These are phyloP conservation scores for Neodidymelliopsis sp. DNA, from an alignment of 2,329 filamentous ascomycete genomes.

Conservation along the genomic window DNA sequence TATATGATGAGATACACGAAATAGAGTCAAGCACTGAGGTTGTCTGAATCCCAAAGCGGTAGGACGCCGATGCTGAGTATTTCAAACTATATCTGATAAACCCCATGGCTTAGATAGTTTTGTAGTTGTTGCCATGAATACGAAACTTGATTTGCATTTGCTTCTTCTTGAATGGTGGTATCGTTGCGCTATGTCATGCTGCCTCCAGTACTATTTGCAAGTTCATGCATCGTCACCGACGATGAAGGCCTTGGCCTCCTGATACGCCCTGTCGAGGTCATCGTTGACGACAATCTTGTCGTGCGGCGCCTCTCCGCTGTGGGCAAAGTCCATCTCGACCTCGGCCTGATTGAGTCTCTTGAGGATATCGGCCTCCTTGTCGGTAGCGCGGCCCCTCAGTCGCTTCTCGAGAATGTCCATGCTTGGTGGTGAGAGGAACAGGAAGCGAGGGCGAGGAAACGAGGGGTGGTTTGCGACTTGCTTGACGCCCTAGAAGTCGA, in stretches of 20 bases:
- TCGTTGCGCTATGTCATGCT: neutral
- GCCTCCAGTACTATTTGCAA: neutral
- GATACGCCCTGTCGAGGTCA: conserved; percentile 59
- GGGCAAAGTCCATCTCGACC: conserved; percentile 53
- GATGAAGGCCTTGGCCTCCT: conserved; percentile 60
- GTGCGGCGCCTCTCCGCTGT: conserved; percentile 54
- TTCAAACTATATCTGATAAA: conserved; percentile 58
- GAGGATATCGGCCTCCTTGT: conserved; percentile 58
- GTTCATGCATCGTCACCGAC: conserved; percentile 48
- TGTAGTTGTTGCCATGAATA: conserved; percentile 3
- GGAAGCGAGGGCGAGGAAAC: conserved; percentile 74
- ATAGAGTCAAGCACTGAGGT: conserved; percentile 99
- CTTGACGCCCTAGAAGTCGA: conserved; percentile 73
- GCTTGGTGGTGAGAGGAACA: conserved; percentile 85
- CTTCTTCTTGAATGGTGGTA: conserved; percentile 7
- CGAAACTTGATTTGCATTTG: neutral
- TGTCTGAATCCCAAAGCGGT: conserved; percentile 56
- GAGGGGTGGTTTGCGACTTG: conserved; percentile 78
- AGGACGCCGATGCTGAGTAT: conserved; percentile 52
- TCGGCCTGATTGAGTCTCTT: conserved; percentile 57
- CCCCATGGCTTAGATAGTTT: conserved; percentile 42
- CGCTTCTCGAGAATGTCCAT: conserved; percentile 74
- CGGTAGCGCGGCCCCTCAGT: conserved; percentile 53
- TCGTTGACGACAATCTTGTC: conserved; percentile 62
- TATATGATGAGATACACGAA: conserved; percentile 86